Evolutionary conservation across 306 rosid species (phyloP).

Genomic region (Quercus dentata): DNA sequence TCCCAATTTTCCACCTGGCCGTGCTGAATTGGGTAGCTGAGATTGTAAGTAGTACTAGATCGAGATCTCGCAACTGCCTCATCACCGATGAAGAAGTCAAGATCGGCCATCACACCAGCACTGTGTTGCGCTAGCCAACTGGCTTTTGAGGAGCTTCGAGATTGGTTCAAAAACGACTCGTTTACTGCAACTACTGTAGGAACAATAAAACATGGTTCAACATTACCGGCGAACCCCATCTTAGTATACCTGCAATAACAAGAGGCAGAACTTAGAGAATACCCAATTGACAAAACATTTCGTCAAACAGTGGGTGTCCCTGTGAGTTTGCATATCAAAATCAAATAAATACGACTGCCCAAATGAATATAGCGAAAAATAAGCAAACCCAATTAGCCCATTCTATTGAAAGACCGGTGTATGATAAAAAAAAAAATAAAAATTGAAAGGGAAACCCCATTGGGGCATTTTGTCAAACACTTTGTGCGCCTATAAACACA

Average conservation of each 20-base stretch:
- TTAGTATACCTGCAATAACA: slow-evolving; percentile 70
- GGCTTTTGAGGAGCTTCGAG: slow-evolving; percentile 68
- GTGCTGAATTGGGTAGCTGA: slow-evolving; percentile 73
- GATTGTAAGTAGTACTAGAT: slow-evolving; percentile 79
- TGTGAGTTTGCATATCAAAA: neutral
- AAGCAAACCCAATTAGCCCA: neutral
- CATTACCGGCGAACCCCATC: slow-evolving; percentile 98
- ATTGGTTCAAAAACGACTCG: slow-evolving; percentile 79
- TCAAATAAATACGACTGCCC: neutral
- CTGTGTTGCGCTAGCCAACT: slow-evolving; percentile 87
- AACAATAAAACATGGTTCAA: slow-evolving; percentile 86
- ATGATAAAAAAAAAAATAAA: neutral
- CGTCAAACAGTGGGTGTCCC: slow-evolving; percentile 17
- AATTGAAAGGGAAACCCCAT: neutral
- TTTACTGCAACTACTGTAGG: slow-evolving; percentile 91
- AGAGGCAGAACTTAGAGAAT: neutral
- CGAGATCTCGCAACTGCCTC: slow-evolving; percentile 80
- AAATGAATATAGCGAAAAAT: neutral
- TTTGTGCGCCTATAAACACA: neutral
- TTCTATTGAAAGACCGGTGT: neutral
- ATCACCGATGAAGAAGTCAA: slow-evolving; percentile 95
- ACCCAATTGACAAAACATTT: slow-evolving; percentile 10
- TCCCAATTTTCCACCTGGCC: slow-evolving; percentile 99
- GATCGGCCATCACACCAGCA: slow-evolving; percentile 99
- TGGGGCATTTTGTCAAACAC: slow-evolving; percentile 39